These are phyloP conservation scores for Trichoderma sp. DNA, from an alignment of 2,329 filamentous ascomycete species.

Conservation along the genomic window DNA sequence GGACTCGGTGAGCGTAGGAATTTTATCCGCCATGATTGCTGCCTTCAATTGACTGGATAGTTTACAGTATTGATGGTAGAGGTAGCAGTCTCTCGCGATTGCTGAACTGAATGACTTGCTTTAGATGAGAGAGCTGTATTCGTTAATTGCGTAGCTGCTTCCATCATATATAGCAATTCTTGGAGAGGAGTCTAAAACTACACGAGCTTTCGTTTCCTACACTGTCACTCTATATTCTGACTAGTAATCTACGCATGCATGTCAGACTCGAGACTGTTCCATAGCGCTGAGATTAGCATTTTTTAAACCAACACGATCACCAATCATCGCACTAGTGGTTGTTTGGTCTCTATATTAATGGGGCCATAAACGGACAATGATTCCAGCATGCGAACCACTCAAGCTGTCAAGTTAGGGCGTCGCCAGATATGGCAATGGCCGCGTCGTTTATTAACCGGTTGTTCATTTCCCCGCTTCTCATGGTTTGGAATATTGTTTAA, in stretches of 20 bases:
- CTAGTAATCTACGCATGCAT: neutral
- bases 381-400: neutral
- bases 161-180: neutral
- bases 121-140: neutral
- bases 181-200: neutral
- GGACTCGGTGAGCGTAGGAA: conserved; percentile 1
- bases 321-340: neutral
- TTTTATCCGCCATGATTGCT: conserved; percentile 2
- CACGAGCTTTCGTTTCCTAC: neutral
- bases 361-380: neutral
- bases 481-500: neutral
- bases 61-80: neutral
- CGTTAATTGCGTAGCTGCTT: neutral
- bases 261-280: neutral
- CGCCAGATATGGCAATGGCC: neutral
- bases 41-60: neutral
- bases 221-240: neutral
- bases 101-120: neutral
- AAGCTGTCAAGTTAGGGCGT: neutral
- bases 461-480: neutral
- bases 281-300: neutral
- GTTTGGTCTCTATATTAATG: neutral
- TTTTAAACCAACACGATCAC: neutral
- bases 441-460: neutral
- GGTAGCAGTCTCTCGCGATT: neutral